A percentile compares a stretch with the other conserved stretches of the same genome.
Conservation (phyloP, 140 eudicot species). For the Stevia rebaudiana region DNA sequence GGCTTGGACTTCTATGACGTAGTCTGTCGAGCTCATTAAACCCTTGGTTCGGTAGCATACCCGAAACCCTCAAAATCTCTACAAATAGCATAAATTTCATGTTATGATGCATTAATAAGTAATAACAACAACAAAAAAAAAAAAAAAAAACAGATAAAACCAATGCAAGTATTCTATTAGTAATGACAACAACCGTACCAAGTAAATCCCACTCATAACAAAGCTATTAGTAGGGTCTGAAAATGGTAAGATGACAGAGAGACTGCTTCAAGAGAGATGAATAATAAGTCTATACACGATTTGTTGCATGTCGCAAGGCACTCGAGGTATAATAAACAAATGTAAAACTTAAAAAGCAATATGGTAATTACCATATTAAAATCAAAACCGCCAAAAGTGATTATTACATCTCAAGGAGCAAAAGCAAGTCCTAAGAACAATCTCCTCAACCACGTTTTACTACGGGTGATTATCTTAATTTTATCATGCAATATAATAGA, state of each 20-base stretch:
- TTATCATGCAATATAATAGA: background rate
- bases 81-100: slow-evolving; percentile 7
- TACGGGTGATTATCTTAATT: background rate
- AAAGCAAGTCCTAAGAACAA: background rate
- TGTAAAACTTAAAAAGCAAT: background rate
- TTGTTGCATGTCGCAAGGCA: background rate
- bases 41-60: slow-evolving; percentile 85
- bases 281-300: background rate
- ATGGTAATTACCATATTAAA: background rate
- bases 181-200: slow-evolving; percentile 1
- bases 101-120: too few species aligned
- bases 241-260: too few species aligned
- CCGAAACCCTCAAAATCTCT: slow-evolving; percentile 78
- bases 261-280: too few species aligned
- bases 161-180: background rate
- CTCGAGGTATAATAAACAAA: background rate
- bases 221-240: too few species aligned
- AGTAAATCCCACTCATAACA: too few species aligned
- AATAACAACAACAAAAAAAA: background rate
- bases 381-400: background rate
- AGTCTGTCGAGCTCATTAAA: slow-evolving; percentile 75
- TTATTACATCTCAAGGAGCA: background rate
- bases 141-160: background rate
- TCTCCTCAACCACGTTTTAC: background rate
- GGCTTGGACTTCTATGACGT: slow-evolving; percentile 94